Evolutionary conservation across 23 red algal species (phyloP), one percentile per base, ranked within the genome.

Genomic region (Chondrus crispus): DNA sequence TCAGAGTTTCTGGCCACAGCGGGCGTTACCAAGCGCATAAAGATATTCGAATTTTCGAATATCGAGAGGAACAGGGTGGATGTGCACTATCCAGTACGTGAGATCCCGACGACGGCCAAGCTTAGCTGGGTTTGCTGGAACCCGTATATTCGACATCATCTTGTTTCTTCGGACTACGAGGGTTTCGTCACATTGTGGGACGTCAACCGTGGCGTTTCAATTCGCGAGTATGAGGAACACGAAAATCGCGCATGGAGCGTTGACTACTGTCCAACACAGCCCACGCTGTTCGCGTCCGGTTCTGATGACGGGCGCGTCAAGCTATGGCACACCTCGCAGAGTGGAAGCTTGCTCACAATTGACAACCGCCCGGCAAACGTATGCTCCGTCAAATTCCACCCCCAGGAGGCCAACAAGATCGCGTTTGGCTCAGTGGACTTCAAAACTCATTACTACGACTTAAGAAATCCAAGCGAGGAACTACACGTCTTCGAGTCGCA

Each of bases 131-230:
- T 99, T 43, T 82, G 78, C 44, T 99, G 97, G 97, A 99, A 95
- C 46, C 90, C 94, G 37, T 92, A 95, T 48, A 95, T 95, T 52
- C 88, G 85, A 52, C 88, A 96, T 46, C 97, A 96, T 46, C 62
- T 99, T 1, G 82, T 91, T 35, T 79, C 84, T 18, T 93, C 88
- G n/a, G 97, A 99, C 70, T 99, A 99, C 53, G 95, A 99, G 53
- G 97, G 97, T 24, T 90, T 96, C 3, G 94, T 99, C 44, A 91
- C 87, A 1, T 49, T 96, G 12, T 99, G 97, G 97, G 97, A 99
- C 50, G 60, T 93, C 2, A 68, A 84, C 24, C 85, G 46, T 2
- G 68, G 91, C 26, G 49, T 47, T 4, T 73, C 89, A 13, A 43
- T 95, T 3, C 39, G 81, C 38, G 94, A 96, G 24, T 99, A 76